Evolutionary conservation across 129 eudicot species (phyloP), one percentile per base, ranked within the genome.

Genomic region (Calendula officinalis): DNA sequence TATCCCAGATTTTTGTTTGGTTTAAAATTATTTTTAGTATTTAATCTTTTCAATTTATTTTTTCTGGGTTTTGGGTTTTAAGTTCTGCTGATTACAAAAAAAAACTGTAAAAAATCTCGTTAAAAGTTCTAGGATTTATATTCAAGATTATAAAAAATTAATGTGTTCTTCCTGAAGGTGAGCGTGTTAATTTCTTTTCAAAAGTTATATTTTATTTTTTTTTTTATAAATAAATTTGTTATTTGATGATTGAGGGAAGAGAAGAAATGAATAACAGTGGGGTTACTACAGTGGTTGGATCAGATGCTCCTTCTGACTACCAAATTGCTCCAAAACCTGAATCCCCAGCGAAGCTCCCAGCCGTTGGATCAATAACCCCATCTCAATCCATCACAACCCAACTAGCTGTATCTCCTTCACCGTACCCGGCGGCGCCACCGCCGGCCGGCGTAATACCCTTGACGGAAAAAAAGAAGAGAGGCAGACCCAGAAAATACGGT

Each of bases 251-350:
- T 77, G 81, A 74, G 58, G 75, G 62, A 66, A 75, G 60, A 45
- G 88, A 78, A 73, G 77, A 71, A 55, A 74, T 74, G 78, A 74
- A 66, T 56, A 22, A 22, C 30, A 22, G 86, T 77, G 96, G 95
- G 68, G 89, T 83, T 43, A 86, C 92, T 43, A 86, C 92, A 65
- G 97, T 94, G 67, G 90, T 86, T 73, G 87, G 86, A 81, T 92
- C 99, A 68, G 99, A 94, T 81, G 95, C 97, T 70, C 95, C 99
- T 9, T 81, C 99, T 5, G 86, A 83, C 48, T 89, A 83, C 75
- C 92, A 86, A 47, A 75, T 88, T 60, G 83, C 97, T 64, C 91
- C 88, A 0, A 84, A 88, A 75, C 78, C 82, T 50, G 95, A 84
- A 59, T 36, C 70, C 44, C 69, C 87, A 6, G 43, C 9, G 4